These are phyloP conservation scores for Suillus subaureus DNA, from an alignment of 768 basidiomycete species.

Conservation along the genomic window DNA sequence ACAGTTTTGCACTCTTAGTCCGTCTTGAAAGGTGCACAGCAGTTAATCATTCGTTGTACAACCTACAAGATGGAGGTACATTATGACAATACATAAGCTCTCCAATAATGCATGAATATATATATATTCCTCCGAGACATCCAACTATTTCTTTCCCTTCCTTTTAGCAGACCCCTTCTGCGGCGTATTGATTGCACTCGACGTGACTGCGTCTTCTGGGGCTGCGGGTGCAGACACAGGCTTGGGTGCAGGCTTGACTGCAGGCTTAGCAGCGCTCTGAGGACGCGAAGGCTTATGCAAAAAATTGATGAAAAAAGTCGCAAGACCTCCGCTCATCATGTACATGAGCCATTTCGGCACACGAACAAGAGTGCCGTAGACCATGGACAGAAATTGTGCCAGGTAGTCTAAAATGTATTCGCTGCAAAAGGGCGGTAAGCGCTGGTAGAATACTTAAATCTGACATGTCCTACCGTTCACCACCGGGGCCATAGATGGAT, in stretches of 20 bases:
- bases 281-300: conserved; percentile 47
- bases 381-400: conserved; percentile 47
- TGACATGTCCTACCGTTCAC: conserved; percentile 54
- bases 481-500: conserved; percentile 72
- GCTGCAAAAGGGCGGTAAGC: conserved; percentile 38
- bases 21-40: background rate
- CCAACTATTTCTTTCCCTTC: conserved; percentile 27
- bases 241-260: background rate
- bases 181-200: conserved; percentile 18
- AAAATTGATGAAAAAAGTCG: conserved; percentile 65
- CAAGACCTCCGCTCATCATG: conserved; percentile 63
- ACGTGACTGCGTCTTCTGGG: conserved; percentile 13
- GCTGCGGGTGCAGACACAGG: background rate
- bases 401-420: conserved; percentile 69
- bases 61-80: background rate
- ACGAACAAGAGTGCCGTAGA: conserved; percentile 53
- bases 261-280: conserved; percentile 11
- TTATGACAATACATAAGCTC: background rate
- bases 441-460: background rate
- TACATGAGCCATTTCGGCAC: conserved; percentile 78
- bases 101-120: background rate
- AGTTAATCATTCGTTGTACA: background rate
- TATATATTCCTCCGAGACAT: background rate
- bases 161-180: conserved; percentile 29
- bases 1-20: background rate